phyloP scores from a whole-genome alignment of 306 rosid genomes.

The Dalbergia oliveri region DNA sequence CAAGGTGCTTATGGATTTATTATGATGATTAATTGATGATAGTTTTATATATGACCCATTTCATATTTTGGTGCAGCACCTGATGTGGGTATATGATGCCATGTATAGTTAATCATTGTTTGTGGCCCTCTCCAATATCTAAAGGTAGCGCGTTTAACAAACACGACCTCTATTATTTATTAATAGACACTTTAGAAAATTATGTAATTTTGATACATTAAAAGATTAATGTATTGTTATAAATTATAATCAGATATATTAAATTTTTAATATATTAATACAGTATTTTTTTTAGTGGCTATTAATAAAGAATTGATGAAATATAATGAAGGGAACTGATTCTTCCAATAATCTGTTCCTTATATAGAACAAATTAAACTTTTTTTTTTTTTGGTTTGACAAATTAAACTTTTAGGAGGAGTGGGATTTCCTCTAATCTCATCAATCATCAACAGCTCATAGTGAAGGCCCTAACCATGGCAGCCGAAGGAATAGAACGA shows the following conservation, averaged over 20 bases:
- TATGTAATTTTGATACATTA: too few species aligned
- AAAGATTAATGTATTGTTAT: too few species aligned
- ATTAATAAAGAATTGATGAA: too few species aligned
- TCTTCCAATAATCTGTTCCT: background rate
- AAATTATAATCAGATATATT: too few species aligned
- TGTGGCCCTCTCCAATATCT: background rate
- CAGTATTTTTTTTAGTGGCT: too few species aligned
- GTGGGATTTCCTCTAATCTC: background rate
- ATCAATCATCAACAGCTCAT: background rate
- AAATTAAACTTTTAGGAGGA: background rate
- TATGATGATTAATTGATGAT: conserved; percentile 16
- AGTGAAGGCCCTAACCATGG: background rate
- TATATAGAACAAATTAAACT: background rate
- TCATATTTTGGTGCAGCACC: conserved; percentile 17
- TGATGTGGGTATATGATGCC: conserved; percentile 42
- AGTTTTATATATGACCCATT: background rate
- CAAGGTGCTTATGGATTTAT: background rate
- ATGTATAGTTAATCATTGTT: background rate
- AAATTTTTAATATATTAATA: too few species aligned
- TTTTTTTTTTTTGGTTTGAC: too few species aligned
- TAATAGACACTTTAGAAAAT: too few species aligned
- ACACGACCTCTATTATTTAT: too few species aligned
- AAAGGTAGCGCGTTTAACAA: background rate
- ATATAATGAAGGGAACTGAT: background rate
- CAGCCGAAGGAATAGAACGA: conserved; percentile 7